Conservation (phyloP, 768 basidiomycete genomes). For the Lactarius pseudohatsudake region DNA sequence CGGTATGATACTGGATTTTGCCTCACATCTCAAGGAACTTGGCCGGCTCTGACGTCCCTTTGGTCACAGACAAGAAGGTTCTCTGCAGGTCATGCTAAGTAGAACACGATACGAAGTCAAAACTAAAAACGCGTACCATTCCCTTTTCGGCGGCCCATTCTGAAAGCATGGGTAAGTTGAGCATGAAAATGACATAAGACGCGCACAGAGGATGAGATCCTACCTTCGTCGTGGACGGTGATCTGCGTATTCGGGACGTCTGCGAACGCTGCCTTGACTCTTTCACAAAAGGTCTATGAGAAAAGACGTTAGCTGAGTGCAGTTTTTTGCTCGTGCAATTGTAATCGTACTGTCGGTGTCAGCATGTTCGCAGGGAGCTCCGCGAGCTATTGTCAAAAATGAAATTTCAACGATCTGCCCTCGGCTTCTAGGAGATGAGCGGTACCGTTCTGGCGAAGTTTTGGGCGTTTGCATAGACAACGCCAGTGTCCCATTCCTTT, state of each 20-base stretch:
- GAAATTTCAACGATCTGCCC: not conserved
- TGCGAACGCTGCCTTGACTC: slow-evolving; percentile 63
- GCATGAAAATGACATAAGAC: not conserved
- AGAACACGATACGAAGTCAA: not conserved
- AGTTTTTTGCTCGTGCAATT: not conserved
- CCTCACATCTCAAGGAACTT: slow-evolving; percentile 82
- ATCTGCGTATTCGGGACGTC: slow-evolving; percentile 68
- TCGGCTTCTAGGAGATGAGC: not conserved
- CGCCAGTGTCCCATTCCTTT: slow-evolving; percentile 70
- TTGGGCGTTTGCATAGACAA: slow-evolving; percentile 72
- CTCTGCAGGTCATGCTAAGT: slow-evolving; percentile 42
- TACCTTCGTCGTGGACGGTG: slow-evolving; percentile 73
- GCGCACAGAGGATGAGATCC: not conserved
- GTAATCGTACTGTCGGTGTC: slow-evolving; percentile 64
- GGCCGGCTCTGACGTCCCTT: slow-evolving; percentile 78
- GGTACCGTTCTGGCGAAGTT: slow-evolving; percentile 76
- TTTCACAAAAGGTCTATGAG: slow-evolving; percentile 63
- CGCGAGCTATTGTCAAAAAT: slow-evolving; percentile 54
- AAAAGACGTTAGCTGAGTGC: slow-evolving; percentile 27
- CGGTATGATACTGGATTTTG: not conserved
- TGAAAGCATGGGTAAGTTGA: slow-evolving; percentile 32
- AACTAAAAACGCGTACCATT: slow-evolving; percentile 52
- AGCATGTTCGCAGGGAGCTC: slow-evolving; percentile 85
- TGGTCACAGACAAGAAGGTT: slow-evolving; percentile 84
- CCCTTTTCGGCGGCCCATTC: slow-evolving; percentile 82